These are phyloP conservation scores for Blastocladiella emersonii DNA, from an alignment of 371 early-diverging fungal genomes.

Conservation along the genomic window DNA sequence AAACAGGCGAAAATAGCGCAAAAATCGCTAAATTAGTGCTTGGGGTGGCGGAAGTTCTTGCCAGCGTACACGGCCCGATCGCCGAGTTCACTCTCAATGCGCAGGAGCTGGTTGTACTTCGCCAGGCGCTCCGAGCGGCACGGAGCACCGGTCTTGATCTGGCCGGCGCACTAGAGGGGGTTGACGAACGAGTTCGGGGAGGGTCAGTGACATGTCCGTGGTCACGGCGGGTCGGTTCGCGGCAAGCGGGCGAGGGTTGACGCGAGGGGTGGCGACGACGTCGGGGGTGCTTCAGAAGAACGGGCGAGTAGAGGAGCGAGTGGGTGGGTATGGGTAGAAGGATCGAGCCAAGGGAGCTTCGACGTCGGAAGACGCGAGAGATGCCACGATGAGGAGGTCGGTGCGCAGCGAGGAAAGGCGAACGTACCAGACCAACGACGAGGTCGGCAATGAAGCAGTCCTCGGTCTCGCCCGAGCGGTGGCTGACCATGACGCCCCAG, in stretches of 20 bases:
- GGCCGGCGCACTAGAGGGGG: constrained; percentile 47
- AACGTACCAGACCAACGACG: constrained; percentile 77
- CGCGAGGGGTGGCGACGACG: too few relatives aligned
- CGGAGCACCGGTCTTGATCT: constrained; percentile 99
- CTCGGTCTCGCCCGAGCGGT: constrained; percentile 98
- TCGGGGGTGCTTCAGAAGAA: too few relatives aligned
- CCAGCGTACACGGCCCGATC: constrained; percentile 78
- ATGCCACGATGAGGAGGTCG: too few relatives aligned
- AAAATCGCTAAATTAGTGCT: too few relatives aligned
- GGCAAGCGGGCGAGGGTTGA: too few relatives aligned
- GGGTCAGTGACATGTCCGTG: too few relatives aligned
- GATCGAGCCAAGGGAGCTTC: too few relatives aligned
- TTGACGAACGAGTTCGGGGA: too few relatives aligned
- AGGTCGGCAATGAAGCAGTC: constrained; percentile 98
- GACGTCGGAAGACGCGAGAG: background rate
- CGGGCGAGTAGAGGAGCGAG: too few relatives aligned
- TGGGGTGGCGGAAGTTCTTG: constrained; percentile 75
- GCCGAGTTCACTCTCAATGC: constrained; percentile 74
- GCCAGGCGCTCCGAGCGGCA: constrained; percentile 94
- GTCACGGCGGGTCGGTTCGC: too few relatives aligned
- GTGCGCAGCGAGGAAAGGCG: background rate
- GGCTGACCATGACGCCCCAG: constrained; percentile 99
- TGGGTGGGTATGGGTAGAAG: too few relatives aligned
- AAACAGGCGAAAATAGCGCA: too few relatives aligned
- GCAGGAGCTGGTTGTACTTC: constrained; percentile 97